Conservation (phyloP, 495 filamentous ascomycete genomes). For the Corynascus novoguineensis region DNA sequence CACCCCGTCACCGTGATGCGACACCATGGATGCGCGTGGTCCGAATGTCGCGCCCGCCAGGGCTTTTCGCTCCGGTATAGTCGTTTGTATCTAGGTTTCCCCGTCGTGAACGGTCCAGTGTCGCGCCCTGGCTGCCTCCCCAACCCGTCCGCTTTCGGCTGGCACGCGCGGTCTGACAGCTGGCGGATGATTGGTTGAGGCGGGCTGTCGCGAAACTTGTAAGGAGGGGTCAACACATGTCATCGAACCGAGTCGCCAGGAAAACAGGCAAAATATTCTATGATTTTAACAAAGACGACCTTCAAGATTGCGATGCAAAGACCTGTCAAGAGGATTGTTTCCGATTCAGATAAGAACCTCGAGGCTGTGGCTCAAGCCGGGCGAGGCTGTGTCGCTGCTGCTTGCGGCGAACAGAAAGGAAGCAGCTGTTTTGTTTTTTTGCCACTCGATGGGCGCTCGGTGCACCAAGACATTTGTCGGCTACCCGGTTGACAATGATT, state of each 20-base stretch:
- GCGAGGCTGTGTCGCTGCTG: constrained; percentile 25
- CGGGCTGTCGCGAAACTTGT: constrained; percentile 2
- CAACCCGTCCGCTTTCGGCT: constrained; percentile 2
- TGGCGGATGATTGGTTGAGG: constrained; percentile 22
- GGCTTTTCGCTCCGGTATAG: background rate
- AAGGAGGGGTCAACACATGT: constrained; percentile 1
- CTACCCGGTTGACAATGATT: constrained; percentile 14
- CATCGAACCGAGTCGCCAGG: background rate
- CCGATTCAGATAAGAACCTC: background rate
- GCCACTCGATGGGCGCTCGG: constrained; percentile 19
- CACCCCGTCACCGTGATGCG: constrained; percentile 56
- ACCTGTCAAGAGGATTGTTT: background rate
- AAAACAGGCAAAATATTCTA: background rate
- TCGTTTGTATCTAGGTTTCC: background rate
- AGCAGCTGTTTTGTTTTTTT: constrained; percentile 12
- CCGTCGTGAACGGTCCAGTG: background rate
- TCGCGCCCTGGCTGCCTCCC: constrained; percentile 24
- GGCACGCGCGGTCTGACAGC: constrained; percentile 16
- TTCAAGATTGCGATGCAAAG: background rate
- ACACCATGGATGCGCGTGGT: constrained; percentile 53
- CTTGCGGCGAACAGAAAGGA: constrained; percentile 23
- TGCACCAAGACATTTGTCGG: background rate
- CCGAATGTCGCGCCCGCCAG: constrained; percentile 22
- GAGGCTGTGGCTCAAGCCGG: constrained; percentile 15
- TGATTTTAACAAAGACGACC: background rate